Base-by-base conservation (phyloP, 768 basidiomycete genomes). In the Chalciporus chontae region DNA sequence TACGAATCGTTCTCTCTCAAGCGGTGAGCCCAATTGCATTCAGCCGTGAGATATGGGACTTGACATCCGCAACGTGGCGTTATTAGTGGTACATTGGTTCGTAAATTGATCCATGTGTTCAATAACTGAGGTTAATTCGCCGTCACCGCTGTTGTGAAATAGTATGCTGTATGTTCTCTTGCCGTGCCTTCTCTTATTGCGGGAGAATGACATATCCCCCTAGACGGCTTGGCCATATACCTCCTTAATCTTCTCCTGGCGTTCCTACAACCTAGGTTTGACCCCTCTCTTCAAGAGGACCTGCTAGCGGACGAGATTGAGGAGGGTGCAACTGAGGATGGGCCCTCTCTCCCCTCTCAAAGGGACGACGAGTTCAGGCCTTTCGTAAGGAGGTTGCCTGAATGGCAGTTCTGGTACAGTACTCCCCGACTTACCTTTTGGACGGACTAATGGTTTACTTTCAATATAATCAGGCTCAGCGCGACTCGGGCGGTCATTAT, bases 211-310 rank as follows among this genome's bases (percentile, higher is more conserved):
- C 40, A 26, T 5, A 26, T 40, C 0, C 45, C 8, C 57, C 13
- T 52, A 89, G 88, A 95, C 65, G 94, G 90, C 15, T 85, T 90
- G 58, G 94, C 91, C 26, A 97, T 96, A 59, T 97, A 97, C 72
- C 82, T 95, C 54, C 79, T 97, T 52, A 96, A 99, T 73, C 82
- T 99, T 46, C 83, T 99, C 47, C 80, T 99, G 57, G 95, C 96
- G 2, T 99, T 99, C 77, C 77, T 99, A 15, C 94, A 97, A 74
- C 96, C 96, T 29, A 90, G 87, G 67, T 98, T 99, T 67, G 96
- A 99, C 70, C 95, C 96, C 0, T 95, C 94, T 2, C 73, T 97
- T 27, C 88, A 94, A 56, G 91, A 91, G 40, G 96, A 99, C 67
- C 74, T 97, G 11, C 77, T 91, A 54, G 96, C 93, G 2, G 90